Evolutionary conservation across 139 green algal genomes (phyloP), one percentile per base, ranked within the genome.

Genomic region (Raphidocelis subcapitata): DNA sequence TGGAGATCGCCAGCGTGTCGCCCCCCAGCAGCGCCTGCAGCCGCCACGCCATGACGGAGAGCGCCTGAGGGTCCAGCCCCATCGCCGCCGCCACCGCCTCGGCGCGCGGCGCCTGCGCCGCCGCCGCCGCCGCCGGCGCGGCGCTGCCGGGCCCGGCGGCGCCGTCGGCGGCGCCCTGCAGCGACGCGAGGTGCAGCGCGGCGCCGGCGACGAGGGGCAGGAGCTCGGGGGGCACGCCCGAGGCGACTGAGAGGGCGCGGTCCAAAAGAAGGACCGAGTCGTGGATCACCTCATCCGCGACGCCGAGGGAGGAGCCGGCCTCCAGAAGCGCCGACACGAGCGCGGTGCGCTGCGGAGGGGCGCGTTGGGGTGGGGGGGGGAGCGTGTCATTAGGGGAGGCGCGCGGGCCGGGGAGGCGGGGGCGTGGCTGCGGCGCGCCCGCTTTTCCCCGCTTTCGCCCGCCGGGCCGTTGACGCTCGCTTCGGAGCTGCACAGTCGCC

Each of bases 1-100:
- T 80, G 26, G 73, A 86, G 49, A 95, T 92, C 44, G 86, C 76
- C 0, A 82, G 32, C 1, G 84, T 88, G 76, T 93, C 88, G 59
- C 84, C 74, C 8, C 57, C 37, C 18, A 92, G 81, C 52, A 89
- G 46, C 70, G 63, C 60, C 33, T 23, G 60, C 61, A 77, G 46
- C n/a, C 88, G 87, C 84, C 85, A 93, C 77, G 91, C 87, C 87
- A 94, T 92, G 46, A 89, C 84, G 3, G 79, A 77, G 5, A 95
- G 52, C 0, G 76, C 60, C 24, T 36, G 44, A 0, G 62, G 31
- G 26, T 81, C 62, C 35, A 78, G 54, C 54, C 54, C 54, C 54
- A 14, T 14, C 24, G 54, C 54, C 54, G 54, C 54, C 24, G 54
- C 54, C 12, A 29, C 54, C 54, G n/a, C 24, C 12, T 14, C 41